phyloP scores from a whole-genome alignment of 78 protist species.

The Dictyostelium brefeldianum region DNA sequence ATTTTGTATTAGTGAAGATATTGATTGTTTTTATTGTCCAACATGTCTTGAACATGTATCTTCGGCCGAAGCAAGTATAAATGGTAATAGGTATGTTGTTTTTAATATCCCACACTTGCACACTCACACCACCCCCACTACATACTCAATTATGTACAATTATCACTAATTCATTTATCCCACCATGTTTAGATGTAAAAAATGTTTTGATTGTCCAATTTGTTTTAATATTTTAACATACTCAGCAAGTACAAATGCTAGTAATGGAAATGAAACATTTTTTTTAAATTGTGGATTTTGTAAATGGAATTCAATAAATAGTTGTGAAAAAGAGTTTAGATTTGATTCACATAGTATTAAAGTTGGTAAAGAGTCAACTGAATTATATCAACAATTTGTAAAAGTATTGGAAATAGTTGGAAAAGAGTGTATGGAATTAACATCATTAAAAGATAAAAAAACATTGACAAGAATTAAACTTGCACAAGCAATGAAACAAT shows the following conservation, averaged over 20 bases:
- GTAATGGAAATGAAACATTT: neutral
- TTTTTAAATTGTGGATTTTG: slow-evolving; percentile 71
- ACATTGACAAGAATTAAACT: slow-evolving; percentile 34
- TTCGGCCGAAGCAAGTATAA: slow-evolving; percentile 30
- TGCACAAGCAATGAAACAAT: slow-evolving; percentile 71
- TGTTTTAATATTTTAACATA: slow-evolving; percentile 44
- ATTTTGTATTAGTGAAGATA: slow-evolving; percentile 46
- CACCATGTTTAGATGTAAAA: slow-evolving; percentile 29
- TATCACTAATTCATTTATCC: no score
- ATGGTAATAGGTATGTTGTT: slow-evolving; percentile 67
- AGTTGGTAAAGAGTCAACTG: neutral
- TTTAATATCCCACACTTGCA: neutral
- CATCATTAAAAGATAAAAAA: slow-evolving; percentile 15
- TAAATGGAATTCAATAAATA: slow-evolving; percentile 58
- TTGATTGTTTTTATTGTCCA: slow-evolving; percentile 66
- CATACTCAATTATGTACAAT: no score
- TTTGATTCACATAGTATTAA: neutral
- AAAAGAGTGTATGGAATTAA: slow-evolving; percentile 29
- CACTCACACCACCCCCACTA: no score
- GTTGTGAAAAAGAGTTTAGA: neutral
- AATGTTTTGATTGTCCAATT: slow-evolving; percentile 71
- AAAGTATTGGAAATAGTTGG: slow-evolving; percentile 14
- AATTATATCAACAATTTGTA: neutral
- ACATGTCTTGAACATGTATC: slow-evolving; percentile 61
- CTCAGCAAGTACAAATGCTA: slow-evolving; percentile 38